phyloP scores from a whole-genome alignment of 768 basidiomycete species.

The Artomyces pyxidatus region DNA sequence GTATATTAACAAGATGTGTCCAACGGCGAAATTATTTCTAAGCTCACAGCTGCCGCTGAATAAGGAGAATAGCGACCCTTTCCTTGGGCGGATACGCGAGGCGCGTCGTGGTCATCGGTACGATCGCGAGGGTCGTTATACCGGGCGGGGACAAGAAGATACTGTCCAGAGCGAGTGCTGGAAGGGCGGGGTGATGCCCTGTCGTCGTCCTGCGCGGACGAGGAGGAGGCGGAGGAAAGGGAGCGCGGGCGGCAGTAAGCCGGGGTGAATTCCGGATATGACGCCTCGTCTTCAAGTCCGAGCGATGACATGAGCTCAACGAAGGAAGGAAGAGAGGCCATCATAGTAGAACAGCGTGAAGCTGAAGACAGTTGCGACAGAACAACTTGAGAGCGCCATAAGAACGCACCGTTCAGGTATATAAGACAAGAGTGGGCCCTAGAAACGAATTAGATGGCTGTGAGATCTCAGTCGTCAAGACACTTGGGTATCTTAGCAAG shows the following conservation, averaged over 20 bases:
- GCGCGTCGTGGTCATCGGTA: conserved; percentile 17
- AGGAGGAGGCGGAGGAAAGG: conserved; percentile 37
- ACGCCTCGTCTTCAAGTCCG: conserved; percentile 50
- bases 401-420: conserved; percentile 6
- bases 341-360: conserved; percentile 25
- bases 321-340: conserved; percentile 78
- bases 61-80: conserved; percentile 26
- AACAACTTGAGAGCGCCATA: conserved; percentile 8
- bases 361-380: conserved; percentile 11
- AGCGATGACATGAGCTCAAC: conserved; percentile 82
- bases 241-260: conserved; percentile 23
- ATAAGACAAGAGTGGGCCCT: conserved; percentile 11
- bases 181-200: conserved; percentile 3
- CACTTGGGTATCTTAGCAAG: conserved; percentile 14
- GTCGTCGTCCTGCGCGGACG: conserved; percentile 19
- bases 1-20: too few species aligned
- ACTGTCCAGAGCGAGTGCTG: conserved; percentile 4
- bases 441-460: conserved; percentile 14
- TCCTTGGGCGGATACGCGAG: conserved; percentile 17
- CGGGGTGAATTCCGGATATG: conserved; percentile 13
- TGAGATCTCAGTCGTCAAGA: conserved; percentile 14
- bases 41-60: conserved; percentile 22
- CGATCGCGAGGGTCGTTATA: conserved; percentile 14
- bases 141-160: conserved; percentile 22
- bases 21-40: too few species aligned